phyloP scores from a whole-genome alignment of 2,329 filamentous ascomycete species.

The Raffaelea arxii region DNA sequence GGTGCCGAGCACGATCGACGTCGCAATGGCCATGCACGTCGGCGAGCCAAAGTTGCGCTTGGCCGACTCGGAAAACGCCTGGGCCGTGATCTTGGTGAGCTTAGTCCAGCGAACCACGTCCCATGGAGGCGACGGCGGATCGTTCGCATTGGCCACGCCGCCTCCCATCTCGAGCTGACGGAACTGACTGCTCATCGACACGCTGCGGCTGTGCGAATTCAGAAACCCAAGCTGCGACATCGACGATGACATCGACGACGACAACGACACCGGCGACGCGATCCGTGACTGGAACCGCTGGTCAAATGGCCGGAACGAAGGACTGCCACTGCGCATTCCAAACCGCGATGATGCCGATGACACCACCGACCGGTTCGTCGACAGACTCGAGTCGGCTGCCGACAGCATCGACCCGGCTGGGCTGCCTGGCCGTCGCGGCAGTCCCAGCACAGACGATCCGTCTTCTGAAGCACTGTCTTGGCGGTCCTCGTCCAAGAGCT shows the following conservation, averaged over 20 bases:
- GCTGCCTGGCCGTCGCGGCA: constrained; percentile 51
- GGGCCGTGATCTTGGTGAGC: constrained; percentile 76
- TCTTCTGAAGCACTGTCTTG: constrained; percentile 39
- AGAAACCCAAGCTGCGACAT: constrained; percentile 37
- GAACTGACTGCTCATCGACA: constrained; percentile 65
- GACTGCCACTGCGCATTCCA: constrained; percentile 59
- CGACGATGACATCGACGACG: constrained; percentile 62
- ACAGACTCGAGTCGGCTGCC: constrained; percentile 74
- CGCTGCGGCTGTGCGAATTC: constrained; percentile 67
- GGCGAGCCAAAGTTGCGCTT: constrained; percentile 87
- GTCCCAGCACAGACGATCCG: constrained; percentile 35
- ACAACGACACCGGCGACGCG: constrained; percentile 49
- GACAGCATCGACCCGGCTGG: constrained; percentile 61
- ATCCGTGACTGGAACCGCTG: constrained; percentile 86
- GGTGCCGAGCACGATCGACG: constrained; percentile 82
- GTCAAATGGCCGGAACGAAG: constrained; percentile 87
- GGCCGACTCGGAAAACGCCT: constrained; percentile 86
- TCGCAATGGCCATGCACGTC: constrained; percentile 81
- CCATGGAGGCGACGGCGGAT: constrained; percentile 68
- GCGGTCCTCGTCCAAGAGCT: constrained; percentile 31
- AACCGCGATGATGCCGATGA: constrained; percentile 57
- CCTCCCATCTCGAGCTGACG: constrained; percentile 37
- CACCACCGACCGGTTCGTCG: constrained; percentile 56
- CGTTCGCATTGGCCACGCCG: not conserved
- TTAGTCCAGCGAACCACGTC: constrained; percentile 96